phyloP scores from a whole-genome alignment of 129 eudicot species.

The Tanacetum coccineum region DNA sequence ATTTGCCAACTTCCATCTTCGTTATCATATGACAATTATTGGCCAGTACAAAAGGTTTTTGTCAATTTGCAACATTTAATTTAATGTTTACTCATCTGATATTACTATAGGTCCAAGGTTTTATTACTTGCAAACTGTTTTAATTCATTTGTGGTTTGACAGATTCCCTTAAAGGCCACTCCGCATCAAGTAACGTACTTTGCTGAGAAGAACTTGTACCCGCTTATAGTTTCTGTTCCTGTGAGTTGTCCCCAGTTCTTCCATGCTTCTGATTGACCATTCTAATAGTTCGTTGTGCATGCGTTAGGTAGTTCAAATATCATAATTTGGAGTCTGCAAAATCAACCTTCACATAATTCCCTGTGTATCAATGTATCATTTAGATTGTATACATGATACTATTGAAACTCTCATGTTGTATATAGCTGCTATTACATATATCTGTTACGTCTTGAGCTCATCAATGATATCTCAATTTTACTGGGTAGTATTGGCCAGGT shows the following conservation, averaged over 20 bases:
- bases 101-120: slow-evolving; percentile 8
- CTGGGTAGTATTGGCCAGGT: no score
- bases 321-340: background rate
- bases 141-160: slow-evolving; percentile 20
- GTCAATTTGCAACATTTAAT: background rate
- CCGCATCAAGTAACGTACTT: slow-evolving; percentile 49
- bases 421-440: no score
- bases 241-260: no score
- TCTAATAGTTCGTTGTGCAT: background rate
- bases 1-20: slow-evolving; percentile 92
- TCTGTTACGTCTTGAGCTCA: no score
- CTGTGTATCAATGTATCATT: no score
- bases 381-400: no score
- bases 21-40: slow-evolving; percentile 74
- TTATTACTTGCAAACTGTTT: slow-evolving; percentile 1
- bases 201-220: no score
- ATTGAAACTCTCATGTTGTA: no score
- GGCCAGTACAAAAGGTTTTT: slow-evolving; percentile 97
- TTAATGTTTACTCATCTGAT: background rate
- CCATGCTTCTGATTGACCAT: no score
- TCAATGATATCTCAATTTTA: no score
- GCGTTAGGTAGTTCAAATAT: background rate
- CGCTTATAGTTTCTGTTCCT: no score
- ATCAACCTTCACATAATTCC: background rate
- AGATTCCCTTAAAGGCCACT: slow-evolving; percentile 94